A percentile compares a stretch with the other conserved stretches of the same genome.
phyloP scores from a whole-genome alignment of 148 eudicot genomes.

The Rhododendron molle region DNA sequence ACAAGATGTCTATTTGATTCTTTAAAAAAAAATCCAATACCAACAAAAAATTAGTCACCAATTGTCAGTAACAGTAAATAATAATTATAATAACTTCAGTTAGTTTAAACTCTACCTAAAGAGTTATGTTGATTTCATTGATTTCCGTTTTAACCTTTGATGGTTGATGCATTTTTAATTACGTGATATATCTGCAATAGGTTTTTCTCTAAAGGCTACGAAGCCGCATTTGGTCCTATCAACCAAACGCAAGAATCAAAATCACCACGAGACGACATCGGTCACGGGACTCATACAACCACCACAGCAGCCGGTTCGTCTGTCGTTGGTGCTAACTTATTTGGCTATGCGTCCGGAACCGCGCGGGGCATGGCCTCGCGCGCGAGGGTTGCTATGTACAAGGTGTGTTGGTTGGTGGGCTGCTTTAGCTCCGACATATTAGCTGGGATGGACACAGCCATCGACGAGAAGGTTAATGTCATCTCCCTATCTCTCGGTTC shows the following conservation, averaged over 20 bases:
- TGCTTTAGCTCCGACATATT: constrained; percentile 59
- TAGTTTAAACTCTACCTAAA: no score
- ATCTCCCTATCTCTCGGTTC: constrained; percentile 45
- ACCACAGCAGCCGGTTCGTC: constrained; percentile 54
- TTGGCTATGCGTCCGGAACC: constrained; percentile 56
- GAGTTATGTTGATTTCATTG: no score
- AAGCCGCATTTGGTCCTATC: constrained; percentile 37
- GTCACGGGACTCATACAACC: constrained; percentile 74
- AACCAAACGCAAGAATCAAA: constrained; percentile 37
- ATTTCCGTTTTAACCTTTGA: no score
- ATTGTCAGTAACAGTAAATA: no score
- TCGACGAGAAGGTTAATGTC: constrained; percentile 49
- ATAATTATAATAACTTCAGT: no score
- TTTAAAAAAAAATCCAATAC: no score
- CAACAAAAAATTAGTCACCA: no score
- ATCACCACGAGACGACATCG: constrained; percentile 63
- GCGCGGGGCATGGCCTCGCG: constrained; percentile 66
- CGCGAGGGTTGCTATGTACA: constrained; percentile 55
- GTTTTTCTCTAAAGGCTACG: constrained; percentile 50
- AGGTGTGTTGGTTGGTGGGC: constrained; percentile 57
- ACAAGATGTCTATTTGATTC: no score
- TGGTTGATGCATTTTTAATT: no score
- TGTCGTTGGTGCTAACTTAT: constrained; percentile 38
- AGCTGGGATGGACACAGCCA: constrained; percentile 51
- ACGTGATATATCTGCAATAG: constrained; percentile 13